A percentile compares a stretch with the other conserved stretches of the same genome.
Conservation (phyloP, 768 basidiomycete genomes). For the Chalciporus piperatus region DNA sequence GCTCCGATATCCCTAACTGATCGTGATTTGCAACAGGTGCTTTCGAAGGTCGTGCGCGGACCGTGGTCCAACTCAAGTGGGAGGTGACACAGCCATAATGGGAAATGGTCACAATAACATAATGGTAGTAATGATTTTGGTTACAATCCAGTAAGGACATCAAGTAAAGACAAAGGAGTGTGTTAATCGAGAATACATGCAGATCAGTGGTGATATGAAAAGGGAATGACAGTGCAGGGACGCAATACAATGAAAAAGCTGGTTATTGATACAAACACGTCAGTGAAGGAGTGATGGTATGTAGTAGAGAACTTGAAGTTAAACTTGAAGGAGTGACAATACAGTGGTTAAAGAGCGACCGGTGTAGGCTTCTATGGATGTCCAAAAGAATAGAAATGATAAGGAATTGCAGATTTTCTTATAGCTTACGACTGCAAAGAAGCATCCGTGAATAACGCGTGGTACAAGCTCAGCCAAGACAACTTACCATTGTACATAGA, state of each 20-base stretch:
- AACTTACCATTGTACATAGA: slow-evolving; percentile 30
- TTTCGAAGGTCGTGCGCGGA: neutral
- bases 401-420: neutral
- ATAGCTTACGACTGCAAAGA: slow-evolving; percentile 9
- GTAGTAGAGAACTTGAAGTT: neutral
- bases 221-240: neutral
- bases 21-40: neutral
- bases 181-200: neutral
- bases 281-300: neutral
- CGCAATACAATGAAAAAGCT: neutral
- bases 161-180: neutral
- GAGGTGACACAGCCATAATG: neutral
- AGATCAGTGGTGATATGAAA: neutral
- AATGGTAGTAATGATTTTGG: no score
- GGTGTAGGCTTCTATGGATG: neutral
- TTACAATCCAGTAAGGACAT: no score
- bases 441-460: neutral
- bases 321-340: neutral
- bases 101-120: neutral
- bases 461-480: neutral
- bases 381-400: neutral
- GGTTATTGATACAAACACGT: neutral
- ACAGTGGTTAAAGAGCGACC: neutral
- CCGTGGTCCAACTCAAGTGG: no score
- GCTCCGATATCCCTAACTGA: neutral